Conservation (phyloP, 2,329 filamentous ascomycete genomes). For the Diaporthe vexans region DNA sequence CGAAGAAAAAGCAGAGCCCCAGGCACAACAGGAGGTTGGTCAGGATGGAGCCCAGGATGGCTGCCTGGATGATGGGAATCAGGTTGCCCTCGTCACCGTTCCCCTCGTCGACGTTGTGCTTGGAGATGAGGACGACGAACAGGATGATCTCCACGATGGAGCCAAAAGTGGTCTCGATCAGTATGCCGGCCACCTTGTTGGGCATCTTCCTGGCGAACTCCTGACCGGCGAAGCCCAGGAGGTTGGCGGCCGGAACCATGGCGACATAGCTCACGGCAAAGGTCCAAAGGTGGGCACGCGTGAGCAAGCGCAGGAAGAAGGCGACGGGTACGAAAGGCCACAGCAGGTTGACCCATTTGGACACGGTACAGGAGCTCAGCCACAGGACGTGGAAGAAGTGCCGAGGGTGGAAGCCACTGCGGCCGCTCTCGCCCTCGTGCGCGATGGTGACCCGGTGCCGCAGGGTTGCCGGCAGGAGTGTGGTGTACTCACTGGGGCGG, state of each 20-base stretch:
- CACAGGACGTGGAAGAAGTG: constrained; percentile 74
- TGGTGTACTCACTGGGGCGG: constrained; percentile 23
- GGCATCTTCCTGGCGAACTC: no score
- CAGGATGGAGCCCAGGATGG: constrained; percentile 86
- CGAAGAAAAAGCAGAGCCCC: constrained; percentile 84
- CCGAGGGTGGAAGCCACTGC: constrained; percentile 71
- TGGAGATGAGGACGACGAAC: no score
- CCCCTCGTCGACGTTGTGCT: no score
- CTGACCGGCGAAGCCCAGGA: no score
- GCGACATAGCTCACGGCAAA: constrained; percentile 65
- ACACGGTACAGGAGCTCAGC: constrained; percentile 73
- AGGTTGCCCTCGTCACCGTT: constrained; percentile 27
- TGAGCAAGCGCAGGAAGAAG: constrained; percentile 68
- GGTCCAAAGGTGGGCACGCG: constrained; percentile 68
- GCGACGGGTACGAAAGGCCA: constrained; percentile 83
- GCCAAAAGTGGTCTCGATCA: no score
- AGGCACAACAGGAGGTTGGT: constrained; percentile 86
- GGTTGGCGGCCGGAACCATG: no score
- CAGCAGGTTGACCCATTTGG: constrained; percentile 76
- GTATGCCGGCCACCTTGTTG: no score
- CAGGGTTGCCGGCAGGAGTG: constrained; percentile 4
- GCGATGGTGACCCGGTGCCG: constrained; percentile 46
- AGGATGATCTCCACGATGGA: no score
- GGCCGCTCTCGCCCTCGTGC: constrained; percentile 74
- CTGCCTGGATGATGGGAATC: constrained; percentile 78